A percentile compares a stretch with the other conserved stretches of the same genome.
Conservation (phyloP, 2,329 filamentous ascomycete genomes). For the Rutstroemia sp. region DNA sequence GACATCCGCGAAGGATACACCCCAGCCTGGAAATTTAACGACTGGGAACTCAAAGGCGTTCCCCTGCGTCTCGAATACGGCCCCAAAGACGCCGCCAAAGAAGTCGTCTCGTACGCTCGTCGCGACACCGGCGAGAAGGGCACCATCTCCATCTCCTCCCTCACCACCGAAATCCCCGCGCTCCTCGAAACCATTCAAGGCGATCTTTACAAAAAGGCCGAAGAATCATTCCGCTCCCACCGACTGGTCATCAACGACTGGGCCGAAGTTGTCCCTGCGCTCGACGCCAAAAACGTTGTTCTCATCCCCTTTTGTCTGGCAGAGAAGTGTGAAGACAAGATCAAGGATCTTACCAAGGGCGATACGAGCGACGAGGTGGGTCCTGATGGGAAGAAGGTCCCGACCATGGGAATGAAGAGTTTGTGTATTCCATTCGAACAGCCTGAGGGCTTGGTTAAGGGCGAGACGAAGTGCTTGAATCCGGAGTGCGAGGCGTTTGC, state of each 20-base stretch:
- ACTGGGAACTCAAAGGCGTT: constrained; percentile 96
- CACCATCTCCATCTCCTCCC: constrained; percentile 66
- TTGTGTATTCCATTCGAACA: constrained; percentile 80
- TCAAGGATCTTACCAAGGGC: constrained; percentile 85
- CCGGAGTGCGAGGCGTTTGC: constrained; percentile 73
- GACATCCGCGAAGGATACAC: constrained; percentile 87
- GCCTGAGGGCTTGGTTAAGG: constrained; percentile 69
- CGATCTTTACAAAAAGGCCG: constrained; percentile 69
- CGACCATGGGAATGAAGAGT: constrained; percentile 70
- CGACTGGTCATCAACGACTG: constrained; percentile 76
- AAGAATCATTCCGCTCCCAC: constrained; percentile 71
- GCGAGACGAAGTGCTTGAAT: constrained; percentile 86
- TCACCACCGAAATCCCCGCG: constrained; percentile 65
- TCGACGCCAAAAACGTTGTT: constrained; percentile 88
- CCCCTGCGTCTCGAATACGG: constrained; percentile 93
- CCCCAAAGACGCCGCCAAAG: constrained; percentile 83
- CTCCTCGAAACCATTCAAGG: constrained; percentile 85
- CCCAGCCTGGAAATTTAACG: constrained; percentile 97
- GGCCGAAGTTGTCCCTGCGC: constrained; percentile 82
- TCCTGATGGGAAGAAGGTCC: constrained; percentile 41
- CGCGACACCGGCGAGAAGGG: constrained; percentile 83
- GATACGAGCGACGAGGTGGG: constrained; percentile 50
- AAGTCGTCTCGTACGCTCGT: constrained; percentile 76
- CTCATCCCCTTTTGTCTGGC: constrained; percentile 86
- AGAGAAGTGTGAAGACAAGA: constrained; percentile 78